A percentile compares a stretch with the other conserved stretches of the same genome.
Evolutionary conservation across 139 green algal species (phyloP).

Genomic region (Parachlorella kessleri): DNA sequence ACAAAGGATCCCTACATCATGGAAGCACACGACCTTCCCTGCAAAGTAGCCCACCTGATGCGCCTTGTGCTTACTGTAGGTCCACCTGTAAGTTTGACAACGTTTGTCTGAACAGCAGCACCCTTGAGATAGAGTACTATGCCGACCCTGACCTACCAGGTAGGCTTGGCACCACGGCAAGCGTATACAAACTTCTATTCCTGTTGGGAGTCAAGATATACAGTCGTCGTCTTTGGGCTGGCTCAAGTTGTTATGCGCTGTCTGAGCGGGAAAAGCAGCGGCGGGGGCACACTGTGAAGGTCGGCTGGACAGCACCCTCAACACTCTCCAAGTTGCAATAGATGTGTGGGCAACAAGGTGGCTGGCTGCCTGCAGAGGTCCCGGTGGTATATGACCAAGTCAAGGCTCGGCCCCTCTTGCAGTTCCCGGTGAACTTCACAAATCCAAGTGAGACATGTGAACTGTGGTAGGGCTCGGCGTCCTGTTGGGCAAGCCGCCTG

Average conservation of each 20-base stretch:
- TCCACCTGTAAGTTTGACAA: conserved; percentile 30
- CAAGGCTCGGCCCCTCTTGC: not conserved
- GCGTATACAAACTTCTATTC: not conserved
- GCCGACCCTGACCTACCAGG: not conserved
- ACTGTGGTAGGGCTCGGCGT: not conserved
- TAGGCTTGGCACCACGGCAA: not conserved
- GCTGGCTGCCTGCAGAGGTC: not conserved
- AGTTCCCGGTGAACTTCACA: not conserved
- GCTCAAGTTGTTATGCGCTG: not conserved
- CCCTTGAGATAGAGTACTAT: conserved; percentile 16
- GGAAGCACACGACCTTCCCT: no score
- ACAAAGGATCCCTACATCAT: no score
- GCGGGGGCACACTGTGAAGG: not conserved
- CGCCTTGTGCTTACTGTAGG: not conserved
- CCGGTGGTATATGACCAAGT: not conserved
- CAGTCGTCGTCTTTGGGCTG: not conserved
- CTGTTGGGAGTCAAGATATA: not conserved
- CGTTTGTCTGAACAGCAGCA: conserved; percentile 15
- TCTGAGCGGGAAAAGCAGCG: not conserved
- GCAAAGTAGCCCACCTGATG: not conserved
- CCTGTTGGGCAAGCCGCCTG: no score
- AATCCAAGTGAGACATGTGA: not conserved
- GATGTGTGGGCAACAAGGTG: not conserved
- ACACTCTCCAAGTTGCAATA: not conserved
- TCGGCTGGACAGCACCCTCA: not conserved